Evolutionary conservation across 176 grass and related monocot species (phyloP).

Genomic region (Microstegium vimineum): DNA sequence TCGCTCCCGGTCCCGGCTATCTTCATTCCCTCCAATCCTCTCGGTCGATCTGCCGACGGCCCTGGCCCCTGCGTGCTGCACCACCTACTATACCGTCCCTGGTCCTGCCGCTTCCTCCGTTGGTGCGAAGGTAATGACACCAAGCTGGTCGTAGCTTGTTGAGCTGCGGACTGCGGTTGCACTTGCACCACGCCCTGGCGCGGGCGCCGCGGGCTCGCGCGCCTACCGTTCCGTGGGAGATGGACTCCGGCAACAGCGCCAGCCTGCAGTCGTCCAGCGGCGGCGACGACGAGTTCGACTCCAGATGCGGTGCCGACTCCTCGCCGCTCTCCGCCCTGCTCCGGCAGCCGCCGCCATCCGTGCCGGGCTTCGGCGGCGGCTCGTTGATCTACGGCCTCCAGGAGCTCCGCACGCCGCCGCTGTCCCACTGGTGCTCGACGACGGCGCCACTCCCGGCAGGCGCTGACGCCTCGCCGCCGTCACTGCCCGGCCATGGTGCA

Average conservation of each 20-base stretch:
- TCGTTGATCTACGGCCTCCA: constrained; percentile 32
- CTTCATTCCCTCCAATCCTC: no score
- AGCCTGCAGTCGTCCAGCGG: constrained; percentile 50
- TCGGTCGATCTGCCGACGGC: background rate
- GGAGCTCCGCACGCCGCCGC: background rate
- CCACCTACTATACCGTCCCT: no score
- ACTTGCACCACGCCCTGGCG: background rate
- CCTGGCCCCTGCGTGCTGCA: background rate
- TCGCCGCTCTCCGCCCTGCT: constrained; percentile 33
- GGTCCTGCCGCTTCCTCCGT: background rate
- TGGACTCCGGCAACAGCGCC: constrained; percentile 51
- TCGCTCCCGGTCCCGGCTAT: no score
- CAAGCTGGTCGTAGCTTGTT: background rate
- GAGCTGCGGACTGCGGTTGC: background rate
- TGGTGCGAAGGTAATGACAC: background rate
- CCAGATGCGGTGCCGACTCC: background rate
- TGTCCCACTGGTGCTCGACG: background rate
- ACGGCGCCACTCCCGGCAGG: background rate
- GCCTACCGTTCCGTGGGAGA: background rate
- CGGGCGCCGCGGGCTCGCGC: background rate
- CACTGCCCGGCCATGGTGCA: background rate
- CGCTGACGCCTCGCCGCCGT: background rate
- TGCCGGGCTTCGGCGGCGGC: background rate
- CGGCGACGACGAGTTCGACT: constrained; percentile 42
- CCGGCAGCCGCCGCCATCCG: background rate